phyloP scores from a whole-genome alignment of 2,329 filamentous ascomycete genomes.

The Albophoma yamanashiensis region DNA sequence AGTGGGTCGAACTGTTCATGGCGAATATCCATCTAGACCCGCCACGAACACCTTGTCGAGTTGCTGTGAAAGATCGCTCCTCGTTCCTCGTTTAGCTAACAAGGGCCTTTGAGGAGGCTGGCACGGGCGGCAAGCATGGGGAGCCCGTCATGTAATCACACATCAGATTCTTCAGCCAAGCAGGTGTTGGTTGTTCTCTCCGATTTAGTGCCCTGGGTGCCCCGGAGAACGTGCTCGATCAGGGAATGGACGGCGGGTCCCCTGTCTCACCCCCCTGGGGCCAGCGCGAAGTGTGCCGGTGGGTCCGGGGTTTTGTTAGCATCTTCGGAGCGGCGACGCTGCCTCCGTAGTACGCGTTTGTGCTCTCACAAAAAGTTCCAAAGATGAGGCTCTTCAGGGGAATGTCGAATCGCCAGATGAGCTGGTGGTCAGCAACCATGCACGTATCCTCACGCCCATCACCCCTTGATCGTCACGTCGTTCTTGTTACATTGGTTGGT shows the following conservation, averaged over 20 bases:
- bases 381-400: not conserved
- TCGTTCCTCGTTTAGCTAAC: not conserved
- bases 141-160: not conserved
- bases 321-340: not conserved
- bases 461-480: not conserved
- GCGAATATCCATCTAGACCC: not conserved
- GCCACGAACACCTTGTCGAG: not conserved
- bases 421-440: not conserved
- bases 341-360: not conserved
- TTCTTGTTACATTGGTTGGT: not conserved
- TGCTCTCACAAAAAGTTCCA: not conserved
- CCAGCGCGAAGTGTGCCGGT: not conserved
- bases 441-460: not conserved
- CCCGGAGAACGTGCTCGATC: constrained; percentile 10
- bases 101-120: not conserved
- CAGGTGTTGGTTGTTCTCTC: not conserved
- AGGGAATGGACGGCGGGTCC: constrained; percentile 8
- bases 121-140: not conserved
- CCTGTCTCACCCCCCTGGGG: constrained; percentile 1
- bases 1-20: not conserved
- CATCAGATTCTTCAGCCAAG: constrained; percentile 1
- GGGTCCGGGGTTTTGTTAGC: not conserved
- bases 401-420: not conserved
- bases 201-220: constrained; percentile 5
- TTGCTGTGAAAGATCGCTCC: not conserved